A percentile compares a stretch with the other conserved stretches of the same genome.
These are phyloP conservation scores for Skeletonema grethae DNA, from an alignment of 108 stramenopile species.

Conservation along the genomic window DNA sequence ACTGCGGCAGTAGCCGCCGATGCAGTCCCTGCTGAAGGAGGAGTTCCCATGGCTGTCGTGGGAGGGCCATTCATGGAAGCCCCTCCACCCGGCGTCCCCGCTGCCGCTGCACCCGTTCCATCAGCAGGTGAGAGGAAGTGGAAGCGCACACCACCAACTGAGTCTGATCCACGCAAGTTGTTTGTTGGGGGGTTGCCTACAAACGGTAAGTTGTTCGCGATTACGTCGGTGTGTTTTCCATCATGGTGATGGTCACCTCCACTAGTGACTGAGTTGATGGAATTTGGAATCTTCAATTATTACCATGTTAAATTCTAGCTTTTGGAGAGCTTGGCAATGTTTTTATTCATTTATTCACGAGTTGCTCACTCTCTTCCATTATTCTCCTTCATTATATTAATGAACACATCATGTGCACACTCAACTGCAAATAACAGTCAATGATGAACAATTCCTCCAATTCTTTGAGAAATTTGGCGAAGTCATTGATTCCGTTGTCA, in stretches of 20 bases:
- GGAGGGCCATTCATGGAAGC: constrained; percentile 2
- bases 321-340: not conserved
- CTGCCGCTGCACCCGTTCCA: not conserved
- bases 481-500: constrained; percentile 74
- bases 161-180: constrained; percentile 63
- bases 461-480: constrained; percentile 77
- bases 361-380: not conserved
- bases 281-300: not conserved
- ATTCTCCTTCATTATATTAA: not conserved
- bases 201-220: constrained; percentile 47
- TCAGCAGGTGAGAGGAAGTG: not conserved
- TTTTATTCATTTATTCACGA: constrained; percentile 8
- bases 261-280: not conserved
- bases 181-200: constrained; percentile 74
- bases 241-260: not conserved
- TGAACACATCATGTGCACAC: not conserved
- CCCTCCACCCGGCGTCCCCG: not conserved
- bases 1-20: not conserved
- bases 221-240: not conserved
- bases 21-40: not conserved
- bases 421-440: constrained; percentile 39
- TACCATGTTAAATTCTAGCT: not conserved
- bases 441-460: constrained; percentile 54
- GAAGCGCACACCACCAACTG: constrained; percentile 22
- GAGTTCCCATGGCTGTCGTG: not conserved